Percentiles rank a stretch among this genome's conserved stretches.
These are phyloP conservation scores for Agaricales sp. DNA, from an alignment of 1,284 basidiomycete species.

Conservation along the genomic window DNA sequence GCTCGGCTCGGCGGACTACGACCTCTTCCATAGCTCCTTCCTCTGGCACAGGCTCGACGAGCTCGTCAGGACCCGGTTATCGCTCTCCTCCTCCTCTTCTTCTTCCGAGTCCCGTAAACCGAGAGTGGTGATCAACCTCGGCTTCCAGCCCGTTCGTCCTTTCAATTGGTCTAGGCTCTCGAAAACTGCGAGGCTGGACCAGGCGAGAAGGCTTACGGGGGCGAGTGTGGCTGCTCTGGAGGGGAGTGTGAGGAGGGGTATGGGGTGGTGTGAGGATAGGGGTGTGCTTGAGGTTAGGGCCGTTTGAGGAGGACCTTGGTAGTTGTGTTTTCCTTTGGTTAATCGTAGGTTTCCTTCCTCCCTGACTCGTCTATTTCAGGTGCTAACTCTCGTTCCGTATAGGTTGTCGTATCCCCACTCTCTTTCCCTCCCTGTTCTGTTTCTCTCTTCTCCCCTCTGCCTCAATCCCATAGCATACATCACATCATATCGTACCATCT, in stretches of 20 bases:
- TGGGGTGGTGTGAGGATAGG: neutral
- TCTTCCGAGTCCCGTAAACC: neutral
- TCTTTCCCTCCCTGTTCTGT: too few species aligned
- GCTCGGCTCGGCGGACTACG: neutral
- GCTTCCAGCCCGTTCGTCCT: neutral
- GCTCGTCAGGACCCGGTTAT: neutral
- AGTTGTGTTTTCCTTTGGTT: too few species aligned
- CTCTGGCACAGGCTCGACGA: neutral
- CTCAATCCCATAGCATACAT: too few species aligned
- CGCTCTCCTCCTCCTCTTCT: neutral
- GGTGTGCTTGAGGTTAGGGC: neutral
- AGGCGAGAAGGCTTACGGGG: neutral
- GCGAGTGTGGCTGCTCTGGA: neutral
- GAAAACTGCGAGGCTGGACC: neutral
- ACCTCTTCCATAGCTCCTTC: neutral
- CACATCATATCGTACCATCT: too few species aligned
- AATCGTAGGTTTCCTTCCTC: too few species aligned
- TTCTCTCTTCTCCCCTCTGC: too few species aligned
- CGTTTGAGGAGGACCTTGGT: too few species aligned
- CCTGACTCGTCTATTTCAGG: too few species aligned
- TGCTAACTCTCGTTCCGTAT: too few species aligned
- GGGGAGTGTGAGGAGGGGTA: neutral
- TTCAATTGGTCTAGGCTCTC: neutral
- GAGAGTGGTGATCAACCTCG: neutral
- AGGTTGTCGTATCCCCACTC: too few species aligned